Evolutionary conservation across 2,329 filamentous ascomycete genomes (phyloP).

Genomic region (Diaporthe batatas): DNA sequence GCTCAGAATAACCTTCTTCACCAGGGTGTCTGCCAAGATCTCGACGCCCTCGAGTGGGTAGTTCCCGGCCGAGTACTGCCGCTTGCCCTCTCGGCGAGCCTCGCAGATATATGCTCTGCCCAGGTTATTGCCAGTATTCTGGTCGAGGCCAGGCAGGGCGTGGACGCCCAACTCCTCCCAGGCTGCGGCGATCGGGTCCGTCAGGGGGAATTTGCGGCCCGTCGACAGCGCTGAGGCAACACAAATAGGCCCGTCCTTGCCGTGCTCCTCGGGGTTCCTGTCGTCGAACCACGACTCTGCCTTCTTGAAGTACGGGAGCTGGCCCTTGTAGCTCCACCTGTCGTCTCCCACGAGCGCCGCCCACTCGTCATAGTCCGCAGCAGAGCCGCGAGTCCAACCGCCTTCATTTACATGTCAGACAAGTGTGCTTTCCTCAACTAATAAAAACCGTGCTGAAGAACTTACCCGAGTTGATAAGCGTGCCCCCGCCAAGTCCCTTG

Average conservation of each 20-base stretch:
- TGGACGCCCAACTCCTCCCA: slow-evolving; percentile 51
- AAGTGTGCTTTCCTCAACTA: not conserved
- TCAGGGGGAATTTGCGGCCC: slow-evolving; percentile 52
- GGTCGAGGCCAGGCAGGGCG: slow-evolving; percentile 43
- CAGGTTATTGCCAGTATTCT: slow-evolving; percentile 48
- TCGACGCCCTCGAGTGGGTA: slow-evolving; percentile 48
- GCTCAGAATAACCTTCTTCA: slow-evolving; percentile 45
- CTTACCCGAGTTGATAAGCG: slow-evolving; percentile 55
- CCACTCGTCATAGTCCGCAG: slow-evolving; percentile 62
- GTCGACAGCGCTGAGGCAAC: slow-evolving; percentile 45
- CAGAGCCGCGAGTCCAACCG: slow-evolving; percentile 58
- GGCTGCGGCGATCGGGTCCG: slow-evolving; percentile 47
- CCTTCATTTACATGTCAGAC: slow-evolving; percentile 44
- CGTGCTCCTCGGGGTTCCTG: slow-evolving; percentile 46
- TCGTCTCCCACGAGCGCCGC: slow-evolving; percentile 54
- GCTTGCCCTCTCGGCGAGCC: slow-evolving; percentile 47
- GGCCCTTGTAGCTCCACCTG: slow-evolving; percentile 53
- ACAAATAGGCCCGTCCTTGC: slow-evolving; percentile 48
- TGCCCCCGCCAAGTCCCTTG: slow-evolving; percentile 58
- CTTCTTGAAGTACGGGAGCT: slow-evolving; percentile 48
- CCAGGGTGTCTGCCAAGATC: slow-evolving; percentile 47
- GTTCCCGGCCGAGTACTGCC: slow-evolving; percentile 48
- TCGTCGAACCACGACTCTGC: slow-evolving; percentile 46
- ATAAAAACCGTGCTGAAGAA: not conserved
- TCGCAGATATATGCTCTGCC: slow-evolving; percentile 50